These are phyloP conservation scores for Leishmania mexicana DNA, from an alignment of 208 protist genomes.

Conservation along the genomic window DNA sequence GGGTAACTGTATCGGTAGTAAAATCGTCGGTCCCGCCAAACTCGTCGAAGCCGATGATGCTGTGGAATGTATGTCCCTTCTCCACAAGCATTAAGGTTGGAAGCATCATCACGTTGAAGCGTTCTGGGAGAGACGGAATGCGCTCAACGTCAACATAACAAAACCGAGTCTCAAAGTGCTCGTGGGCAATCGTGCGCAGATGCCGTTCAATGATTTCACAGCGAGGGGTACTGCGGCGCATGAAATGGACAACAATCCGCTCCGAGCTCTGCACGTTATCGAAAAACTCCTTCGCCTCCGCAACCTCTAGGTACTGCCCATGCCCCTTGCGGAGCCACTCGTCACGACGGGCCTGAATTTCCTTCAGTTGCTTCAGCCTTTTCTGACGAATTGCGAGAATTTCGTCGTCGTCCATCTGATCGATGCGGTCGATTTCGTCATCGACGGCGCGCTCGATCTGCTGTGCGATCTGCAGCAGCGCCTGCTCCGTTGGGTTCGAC, in stretches of 20 bases:
- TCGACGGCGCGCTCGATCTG: slow-evolving; percentile 88
- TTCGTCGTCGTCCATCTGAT: slow-evolving; percentile 93
- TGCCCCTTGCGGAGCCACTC: slow-evolving; percentile 89
- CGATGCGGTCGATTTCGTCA: slow-evolving; percentile 79
- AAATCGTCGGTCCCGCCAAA: slow-evolving; percentile 92
- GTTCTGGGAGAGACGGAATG: slow-evolving; percentile 80
- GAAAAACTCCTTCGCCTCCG: slow-evolving; percentile 87
- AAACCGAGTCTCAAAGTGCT: slow-evolving; percentile 91
- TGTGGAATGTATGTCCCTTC: slow-evolving; percentile 89
- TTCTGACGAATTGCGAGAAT: slow-evolving; percentile 69
- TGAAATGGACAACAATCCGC: slow-evolving; percentile 92
- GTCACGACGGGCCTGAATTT: slow-evolving; percentile 69
- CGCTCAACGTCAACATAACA: slow-evolving; percentile 91
- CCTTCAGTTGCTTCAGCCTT: slow-evolving; percentile 76
- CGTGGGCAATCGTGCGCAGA: slow-evolving; percentile 65
- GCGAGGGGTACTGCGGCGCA: slow-evolving; percentile 79
- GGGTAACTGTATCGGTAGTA: slow-evolving; percentile 64
- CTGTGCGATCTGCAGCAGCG: slow-evolving; percentile 75
- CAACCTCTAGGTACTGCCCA: slow-evolving; percentile 78
- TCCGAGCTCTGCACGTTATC: slow-evolving; percentile 74
- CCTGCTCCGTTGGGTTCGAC: slow-evolving; percentile 53
- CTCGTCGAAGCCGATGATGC: slow-evolving; percentile 95
- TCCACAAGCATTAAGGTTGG: slow-evolving; percentile 93
- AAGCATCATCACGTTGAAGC: slow-evolving; percentile 93
- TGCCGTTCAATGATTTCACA: slow-evolving; percentile 91